phyloP scores from a whole-genome alignment of 2,329 filamentous ascomycete genomes.

The Cercospora sp. region DNA sequence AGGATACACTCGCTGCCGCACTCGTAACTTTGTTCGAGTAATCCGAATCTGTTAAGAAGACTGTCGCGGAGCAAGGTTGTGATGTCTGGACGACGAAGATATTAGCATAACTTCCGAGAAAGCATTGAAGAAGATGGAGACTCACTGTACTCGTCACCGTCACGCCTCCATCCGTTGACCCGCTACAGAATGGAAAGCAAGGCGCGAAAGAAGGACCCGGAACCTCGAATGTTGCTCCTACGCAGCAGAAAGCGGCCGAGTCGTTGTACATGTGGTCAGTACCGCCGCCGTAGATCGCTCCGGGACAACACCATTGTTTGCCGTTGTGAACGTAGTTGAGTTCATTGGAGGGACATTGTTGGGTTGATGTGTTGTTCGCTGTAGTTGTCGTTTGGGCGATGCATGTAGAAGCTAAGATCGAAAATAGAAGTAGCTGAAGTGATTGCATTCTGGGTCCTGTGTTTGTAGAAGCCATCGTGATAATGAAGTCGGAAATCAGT shows the following conservation, averaged over 20 bases:
- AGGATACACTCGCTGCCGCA: neutral
- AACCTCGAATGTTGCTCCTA: neutral
- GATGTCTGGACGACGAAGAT: neutral
- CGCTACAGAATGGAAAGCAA: neutral
- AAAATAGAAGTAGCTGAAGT: neutral
- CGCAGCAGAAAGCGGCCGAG: neutral
- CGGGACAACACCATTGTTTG: conserved; percentile 2
- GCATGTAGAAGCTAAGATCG: neutral
- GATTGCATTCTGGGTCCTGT: neutral
- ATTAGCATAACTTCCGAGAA: too few species aligned
- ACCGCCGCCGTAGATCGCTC: neutral
- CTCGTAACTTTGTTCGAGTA: conserved; percentile 1
- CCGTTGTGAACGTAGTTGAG: neutral
- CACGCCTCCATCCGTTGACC: neutral
- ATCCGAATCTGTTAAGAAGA: neutral
- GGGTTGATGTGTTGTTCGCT: neutral
- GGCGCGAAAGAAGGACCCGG: neutral
- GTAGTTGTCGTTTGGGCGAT: neutral
- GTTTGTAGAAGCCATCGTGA: neutral
- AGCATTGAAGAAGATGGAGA: too few species aligned
- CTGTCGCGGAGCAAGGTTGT: neutral
- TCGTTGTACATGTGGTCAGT: neutral
- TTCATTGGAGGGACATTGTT: conserved; percentile 1
- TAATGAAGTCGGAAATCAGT: neutral
- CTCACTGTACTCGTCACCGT: neutral